Percentiles rank a stretch among this genome's conserved stretches.
These are phyloP conservation scores for Geranomyces michiganensis DNA, from an alignment of 192 early-diverging fungal genomes.

Conservation along the genomic window DNA sequence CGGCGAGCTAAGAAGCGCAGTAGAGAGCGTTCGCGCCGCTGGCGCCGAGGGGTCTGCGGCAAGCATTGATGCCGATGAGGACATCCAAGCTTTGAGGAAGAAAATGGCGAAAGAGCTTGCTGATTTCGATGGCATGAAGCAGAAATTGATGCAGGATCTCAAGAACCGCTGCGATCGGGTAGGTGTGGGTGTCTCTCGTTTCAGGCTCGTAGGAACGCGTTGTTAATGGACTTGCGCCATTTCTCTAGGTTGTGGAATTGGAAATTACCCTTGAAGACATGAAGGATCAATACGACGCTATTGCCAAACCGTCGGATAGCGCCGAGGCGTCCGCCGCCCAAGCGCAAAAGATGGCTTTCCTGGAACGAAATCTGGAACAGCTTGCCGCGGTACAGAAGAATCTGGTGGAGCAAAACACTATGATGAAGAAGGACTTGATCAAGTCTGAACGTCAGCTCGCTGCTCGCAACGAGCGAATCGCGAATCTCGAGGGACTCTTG, in stretches of 20 bases:
- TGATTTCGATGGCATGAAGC: slow-evolving; percentile 98
- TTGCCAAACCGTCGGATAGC: slow-evolving; percentile 76
- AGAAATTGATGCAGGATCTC: slow-evolving; percentile 96
- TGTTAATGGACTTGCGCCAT: not conserved
- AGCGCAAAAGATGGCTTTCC: slow-evolving; percentile 96
- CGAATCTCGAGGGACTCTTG: slow-evolving; percentile 81
- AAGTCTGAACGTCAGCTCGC: slow-evolving; percentile 89
- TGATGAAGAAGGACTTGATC: slow-evolving; percentile 91
- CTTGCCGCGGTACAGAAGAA: slow-evolving; percentile 94
- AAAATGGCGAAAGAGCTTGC: slow-evolving; percentile 79
- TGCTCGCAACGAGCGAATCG: slow-evolving; percentile 92
- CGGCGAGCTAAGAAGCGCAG: slow-evolving; percentile 63
- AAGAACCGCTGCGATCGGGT: slow-evolving; percentile 98
- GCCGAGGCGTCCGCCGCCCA: slow-evolving; percentile 67
- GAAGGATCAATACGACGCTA: slow-evolving; percentile 89
- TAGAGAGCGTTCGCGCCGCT: slow-evolving; percentile 41
- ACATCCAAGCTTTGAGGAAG: slow-evolving; percentile 58
- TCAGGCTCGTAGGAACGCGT: not conserved
- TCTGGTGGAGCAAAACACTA: slow-evolving; percentile 94
- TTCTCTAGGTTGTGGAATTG: slow-evolving; percentile 73
- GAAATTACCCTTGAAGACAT: slow-evolving; percentile 96
- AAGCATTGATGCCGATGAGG: slow-evolving; percentile 65
- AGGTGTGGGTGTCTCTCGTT: not conserved
- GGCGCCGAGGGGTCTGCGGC: slow-evolving; percentile 65
- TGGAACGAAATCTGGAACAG: slow-evolving; percentile 97